Evolutionary conservation across 257 asterid genomes (phyloP).

Genomic region (Solanum infundibuliforme): DNA sequence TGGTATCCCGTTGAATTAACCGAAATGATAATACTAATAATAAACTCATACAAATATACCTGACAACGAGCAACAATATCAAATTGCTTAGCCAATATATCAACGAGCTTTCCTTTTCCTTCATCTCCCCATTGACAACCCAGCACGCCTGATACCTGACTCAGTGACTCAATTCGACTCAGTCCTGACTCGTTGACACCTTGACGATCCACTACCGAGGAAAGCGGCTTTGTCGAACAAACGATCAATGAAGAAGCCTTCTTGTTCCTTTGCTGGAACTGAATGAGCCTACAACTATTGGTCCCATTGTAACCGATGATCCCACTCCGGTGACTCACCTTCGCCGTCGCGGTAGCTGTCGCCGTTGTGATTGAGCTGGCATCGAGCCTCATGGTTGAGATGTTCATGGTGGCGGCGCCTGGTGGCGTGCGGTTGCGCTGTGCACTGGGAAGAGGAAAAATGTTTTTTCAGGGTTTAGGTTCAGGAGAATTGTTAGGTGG

Average conservation of each 20-base stretch:
- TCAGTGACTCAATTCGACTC: constrained; percentile 61
- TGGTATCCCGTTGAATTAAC: background rate
- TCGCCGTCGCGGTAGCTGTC: background rate
- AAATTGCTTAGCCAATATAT: constrained; percentile 76
- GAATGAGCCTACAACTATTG: constrained; percentile 2
- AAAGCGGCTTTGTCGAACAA: constrained; percentile 22
- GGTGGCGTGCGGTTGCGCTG: background rate
- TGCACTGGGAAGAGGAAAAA: background rate
- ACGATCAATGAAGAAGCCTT: constrained; percentile 2
- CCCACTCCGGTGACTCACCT: background rate
- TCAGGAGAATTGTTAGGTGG: background rate
- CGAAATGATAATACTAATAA: background rate
- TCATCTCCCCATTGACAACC: constrained; percentile 99
- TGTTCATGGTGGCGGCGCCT: constrained; percentile 21
- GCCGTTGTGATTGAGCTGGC: constrained; percentile 21
- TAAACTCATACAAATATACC: constrained; percentile 24
- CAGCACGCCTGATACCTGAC: constrained; percentile 90
- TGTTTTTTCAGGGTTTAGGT: background rate
- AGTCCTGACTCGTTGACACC: constrained; percentile 17
- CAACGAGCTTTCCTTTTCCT: constrained; percentile 95
- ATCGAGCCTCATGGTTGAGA: constrained; percentile 15
- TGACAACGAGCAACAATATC: constrained; percentile 97
- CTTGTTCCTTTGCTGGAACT: constrained; percentile 2
- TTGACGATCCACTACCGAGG: constrained; percentile 9
- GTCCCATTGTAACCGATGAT: constrained; percentile 8